Base-by-base conservation (phyloP, 2,329 filamentous ascomycete genomes). In the Diplodia mutila region DNA sequence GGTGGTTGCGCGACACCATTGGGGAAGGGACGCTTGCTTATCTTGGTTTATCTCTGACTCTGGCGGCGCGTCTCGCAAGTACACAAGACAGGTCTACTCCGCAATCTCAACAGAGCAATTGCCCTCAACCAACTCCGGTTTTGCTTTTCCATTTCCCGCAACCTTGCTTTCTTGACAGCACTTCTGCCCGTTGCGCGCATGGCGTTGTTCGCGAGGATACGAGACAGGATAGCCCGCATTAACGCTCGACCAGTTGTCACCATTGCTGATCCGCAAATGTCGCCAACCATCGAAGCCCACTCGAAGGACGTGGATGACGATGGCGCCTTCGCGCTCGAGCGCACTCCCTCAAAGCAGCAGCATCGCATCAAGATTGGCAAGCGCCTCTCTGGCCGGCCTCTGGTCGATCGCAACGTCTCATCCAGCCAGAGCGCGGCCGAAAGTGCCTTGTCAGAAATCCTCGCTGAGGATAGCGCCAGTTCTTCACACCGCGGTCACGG, bases 211-310 rank as follows among this genome's bases (percentile, higher is more conserved):
- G 16, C 27, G 25, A 37, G 29, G 27, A 37, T 61, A 6, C 46
- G 29, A 57, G 21, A 46, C 23, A 57, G 32, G 23, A 54, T 63
- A 21, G 34, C 12, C 49, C 34, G 49, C 49, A 48, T 64, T 68
- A 52, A 68, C 53, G 37, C 14, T 34, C 46, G 61, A 63, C 65
- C 70, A 84, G 82, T 79, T 69, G 82, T 84, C 39, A 80, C 81
- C 4, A 83, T 83, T 70, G 80, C 79, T 61, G 76, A 81, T 39
- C 73, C 79, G 34, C 82, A 83, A 69, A 82, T 83, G 55, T 84
- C 82, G 25, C 82, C 83, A 46, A 71, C 83, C 69, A 79, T 84
- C 69, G 78, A 80, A 29, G 82, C 78, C 27, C 80, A 79, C 65
- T 76, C 80, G 68, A 84, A 84, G 69, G 79, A 80, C 27, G 71